phyloP scores from a whole-genome alignment of 345 rosid genomes.

The Viola odorata region DNA sequence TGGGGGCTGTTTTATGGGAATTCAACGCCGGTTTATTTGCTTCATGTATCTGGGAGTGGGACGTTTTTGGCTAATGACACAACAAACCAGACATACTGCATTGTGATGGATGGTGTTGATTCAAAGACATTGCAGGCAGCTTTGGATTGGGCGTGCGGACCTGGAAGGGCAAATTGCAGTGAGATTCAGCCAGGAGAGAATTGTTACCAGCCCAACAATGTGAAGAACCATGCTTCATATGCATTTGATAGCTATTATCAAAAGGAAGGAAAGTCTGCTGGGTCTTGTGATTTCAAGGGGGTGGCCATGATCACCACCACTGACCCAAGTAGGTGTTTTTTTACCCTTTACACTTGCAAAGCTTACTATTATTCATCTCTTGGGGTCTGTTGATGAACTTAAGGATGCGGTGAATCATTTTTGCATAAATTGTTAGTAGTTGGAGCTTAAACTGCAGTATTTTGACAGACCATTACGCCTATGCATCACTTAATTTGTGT shows the following conservation, averaged over 20 bases:
- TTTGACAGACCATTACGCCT: no score
- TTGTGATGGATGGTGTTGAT: slow-evolving; percentile 68
- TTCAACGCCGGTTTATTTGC: slow-evolving; percentile 77
- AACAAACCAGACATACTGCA: slow-evolving; percentile 83
- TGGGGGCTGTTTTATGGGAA: slow-evolving; percentile 92
- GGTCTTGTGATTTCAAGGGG: slow-evolving; percentile 95
- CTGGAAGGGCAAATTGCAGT: slow-evolving; percentile 80
- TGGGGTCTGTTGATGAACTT: no score
- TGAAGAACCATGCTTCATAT: slow-evolving; percentile 80
- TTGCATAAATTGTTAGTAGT: no score
- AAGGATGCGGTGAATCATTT: no score
- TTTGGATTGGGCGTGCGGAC: slow-evolving; percentile 97
- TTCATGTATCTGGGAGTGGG: slow-evolving; percentile 89
- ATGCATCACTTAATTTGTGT: no score
- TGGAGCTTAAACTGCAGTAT: no score
- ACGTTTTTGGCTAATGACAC: slow-evolving; percentile 84
- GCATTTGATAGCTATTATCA: slow-evolving; percentile 98
- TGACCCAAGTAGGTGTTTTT: slow-evolving; percentile 74
- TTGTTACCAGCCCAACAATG: slow-evolving; percentile 87
- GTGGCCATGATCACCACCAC: slow-evolving; percentile 91
- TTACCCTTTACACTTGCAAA: background rate
- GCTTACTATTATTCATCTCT: background rate
- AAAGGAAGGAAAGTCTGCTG: slow-evolving; percentile 62
- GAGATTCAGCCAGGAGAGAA: slow-evolving; percentile 89
- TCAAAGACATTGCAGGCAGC: slow-evolving; percentile 75